phyloP scores from a whole-genome alignment of 1,284 basidiomycete species.

The Ganoderma meredithae region DNA sequence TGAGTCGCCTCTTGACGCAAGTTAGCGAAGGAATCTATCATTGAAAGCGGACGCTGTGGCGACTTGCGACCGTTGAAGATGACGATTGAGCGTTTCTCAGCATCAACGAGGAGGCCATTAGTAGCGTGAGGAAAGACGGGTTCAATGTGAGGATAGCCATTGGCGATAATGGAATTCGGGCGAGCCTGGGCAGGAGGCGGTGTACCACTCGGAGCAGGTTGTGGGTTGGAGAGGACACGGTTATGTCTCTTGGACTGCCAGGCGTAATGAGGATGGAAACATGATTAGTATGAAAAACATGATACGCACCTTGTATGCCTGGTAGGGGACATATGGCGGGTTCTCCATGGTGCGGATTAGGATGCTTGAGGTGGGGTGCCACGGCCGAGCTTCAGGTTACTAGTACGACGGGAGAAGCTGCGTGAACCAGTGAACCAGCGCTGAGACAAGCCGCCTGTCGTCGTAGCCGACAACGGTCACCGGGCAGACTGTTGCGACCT shows the following conservation, averaged over 20 bases:
- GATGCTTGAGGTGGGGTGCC: conserved; percentile 11
- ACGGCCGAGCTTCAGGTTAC: conserved; percentile 4
- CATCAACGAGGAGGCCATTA: conserved; percentile 24
- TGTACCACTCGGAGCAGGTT: conserved; percentile 42
- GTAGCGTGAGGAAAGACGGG: conserved; percentile 27
- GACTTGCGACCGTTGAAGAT: conserved; percentile 25
- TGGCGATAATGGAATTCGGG: conserved; percentile 27
- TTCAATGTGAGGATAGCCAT: conserved; percentile 37
- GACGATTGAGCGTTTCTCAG: conserved; percentile 30
- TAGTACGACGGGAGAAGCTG: conserved; percentile 16
- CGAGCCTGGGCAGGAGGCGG: conserved; percentile 38
- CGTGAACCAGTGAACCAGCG: conserved; percentile 31
- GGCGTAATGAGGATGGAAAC: conserved; percentile 19
- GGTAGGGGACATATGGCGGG: conserved; percentile 64
- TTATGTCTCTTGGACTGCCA: conserved; percentile 75
- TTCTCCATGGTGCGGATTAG: conserved; percentile 32
- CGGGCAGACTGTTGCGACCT: conserved; percentile 3
- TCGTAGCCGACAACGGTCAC: conserved; percentile 15
- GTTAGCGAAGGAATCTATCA: conserved; percentile 27
- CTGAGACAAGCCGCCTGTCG: conserved; percentile 23
- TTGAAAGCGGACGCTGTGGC: conserved; percentile 32
- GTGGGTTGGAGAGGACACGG: conserved; percentile 54
- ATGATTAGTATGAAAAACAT: conserved; percentile 6
- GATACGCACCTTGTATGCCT: conserved; percentile 69
- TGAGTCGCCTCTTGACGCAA: conserved; percentile 24